These are phyloP conservation scores for Leptographium galeiforme DNA, from an alignment of 2,329 filamentous ascomycete species.

Conservation along the genomic window DNA sequence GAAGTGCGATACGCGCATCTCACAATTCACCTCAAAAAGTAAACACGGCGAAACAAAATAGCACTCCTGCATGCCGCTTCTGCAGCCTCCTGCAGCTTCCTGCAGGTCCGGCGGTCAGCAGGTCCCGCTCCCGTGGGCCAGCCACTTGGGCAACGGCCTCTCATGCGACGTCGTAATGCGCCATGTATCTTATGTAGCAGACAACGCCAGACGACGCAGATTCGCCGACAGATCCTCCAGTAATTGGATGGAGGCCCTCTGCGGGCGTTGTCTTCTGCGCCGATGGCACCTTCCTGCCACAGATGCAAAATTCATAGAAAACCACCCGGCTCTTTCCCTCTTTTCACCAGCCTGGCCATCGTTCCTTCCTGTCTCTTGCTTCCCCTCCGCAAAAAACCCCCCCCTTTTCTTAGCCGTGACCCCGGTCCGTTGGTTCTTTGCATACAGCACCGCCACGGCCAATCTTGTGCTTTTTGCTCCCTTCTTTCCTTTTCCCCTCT, in stretches of 20 bases:
- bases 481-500: neutral
- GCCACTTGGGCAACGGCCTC: no score
- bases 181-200: no score
- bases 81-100: neutral
- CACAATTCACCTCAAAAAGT: no score
- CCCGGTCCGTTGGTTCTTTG: neutral
- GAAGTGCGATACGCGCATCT: no score
- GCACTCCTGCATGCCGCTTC: neutral
- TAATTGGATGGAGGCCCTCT: no score
- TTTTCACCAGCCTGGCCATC: neutral
- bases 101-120: neutral
- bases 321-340: constrained; percentile 2
- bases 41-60: neutral
- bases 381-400: neutral
- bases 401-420: neutral
- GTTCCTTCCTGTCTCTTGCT: neutral
- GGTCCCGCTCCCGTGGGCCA: neutral
- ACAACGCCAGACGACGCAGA: no score
- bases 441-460: neutral
- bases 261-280: neutral
- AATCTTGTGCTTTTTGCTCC: neutral
- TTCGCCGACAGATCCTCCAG: no score
- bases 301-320: neutral
- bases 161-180: neutral
- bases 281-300: neutral